Conservation (phyloP, 106 monocot genomes). For the Apostasia ramifera region DNA sequence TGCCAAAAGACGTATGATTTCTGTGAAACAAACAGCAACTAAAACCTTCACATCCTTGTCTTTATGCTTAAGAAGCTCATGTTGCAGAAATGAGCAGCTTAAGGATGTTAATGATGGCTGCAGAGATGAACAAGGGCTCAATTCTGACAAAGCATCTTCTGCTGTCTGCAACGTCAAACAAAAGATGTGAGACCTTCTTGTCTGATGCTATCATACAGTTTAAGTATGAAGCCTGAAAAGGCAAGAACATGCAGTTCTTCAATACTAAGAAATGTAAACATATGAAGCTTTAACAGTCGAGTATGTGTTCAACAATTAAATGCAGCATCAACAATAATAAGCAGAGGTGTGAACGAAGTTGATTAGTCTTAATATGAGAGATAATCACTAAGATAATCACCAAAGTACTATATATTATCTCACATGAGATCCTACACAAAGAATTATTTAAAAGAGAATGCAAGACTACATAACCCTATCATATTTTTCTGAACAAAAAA, state of each 20-base stretch:
- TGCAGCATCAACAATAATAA: too few species aligned
- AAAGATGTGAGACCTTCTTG: background rate
- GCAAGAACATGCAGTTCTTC: background rate
- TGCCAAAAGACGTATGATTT: conserved; percentile 76
- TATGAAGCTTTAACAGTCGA: background rate
- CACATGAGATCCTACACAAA: too few species aligned
- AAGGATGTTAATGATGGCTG: conserved; percentile 31
- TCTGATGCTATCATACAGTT: background rate
- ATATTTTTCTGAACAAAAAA: too few species aligned
- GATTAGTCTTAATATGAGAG: too few species aligned
- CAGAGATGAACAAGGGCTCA: conserved; percentile 47
- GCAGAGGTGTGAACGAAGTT: too few species aligned
- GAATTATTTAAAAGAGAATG: too few species aligned
- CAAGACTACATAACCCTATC: too few species aligned
- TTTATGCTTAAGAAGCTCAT: conserved; percentile 56
- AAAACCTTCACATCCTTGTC: conserved; percentile 84
- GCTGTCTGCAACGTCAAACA: conserved; percentile 46
- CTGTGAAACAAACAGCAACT: conserved; percentile 70
- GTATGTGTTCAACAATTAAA: too few species aligned
- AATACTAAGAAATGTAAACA: background rate
- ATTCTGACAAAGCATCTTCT: conserved; percentile 48
- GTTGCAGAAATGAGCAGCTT: conserved; percentile 42
- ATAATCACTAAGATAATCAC: too few species aligned
- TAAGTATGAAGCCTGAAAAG: background rate
- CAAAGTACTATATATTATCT: too few species aligned